phyloP scores from a whole-genome alignment of 2,329 filamentous ascomycete species.

The Ophiognomonia clavigignenti-juglandacearum region DNA sequence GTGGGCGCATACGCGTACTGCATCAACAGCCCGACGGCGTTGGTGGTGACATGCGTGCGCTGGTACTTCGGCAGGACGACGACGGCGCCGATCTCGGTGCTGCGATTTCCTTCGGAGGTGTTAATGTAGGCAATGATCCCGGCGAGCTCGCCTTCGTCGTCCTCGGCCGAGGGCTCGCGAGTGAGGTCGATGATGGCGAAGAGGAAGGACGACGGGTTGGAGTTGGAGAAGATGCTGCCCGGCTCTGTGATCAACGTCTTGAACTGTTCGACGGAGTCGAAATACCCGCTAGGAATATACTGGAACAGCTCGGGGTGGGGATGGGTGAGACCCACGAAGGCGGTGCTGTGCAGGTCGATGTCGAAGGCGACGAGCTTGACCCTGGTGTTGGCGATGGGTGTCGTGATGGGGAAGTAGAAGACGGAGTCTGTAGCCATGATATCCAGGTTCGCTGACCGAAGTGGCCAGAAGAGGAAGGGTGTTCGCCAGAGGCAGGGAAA shows the following conservation, averaged over 20 bases:
- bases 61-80: slow-evolving; percentile 29
- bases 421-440: neutral
- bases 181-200: slow-evolving; percentile 27
- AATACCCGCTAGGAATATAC: slow-evolving; percentile 19
- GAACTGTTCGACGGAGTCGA: slow-evolving; percentile 15
- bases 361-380: slow-evolving; percentile 18
- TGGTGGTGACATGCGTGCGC: slow-evolving; percentile 29
- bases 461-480: no score
- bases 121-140: slow-evolving; percentile 24
- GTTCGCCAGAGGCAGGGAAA: no score
- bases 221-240: neutral
- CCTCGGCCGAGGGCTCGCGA: slow-evolving; percentile 19
- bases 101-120: slow-evolving; percentile 17
- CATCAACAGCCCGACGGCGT: slow-evolving; percentile 29
- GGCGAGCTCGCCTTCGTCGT: slow-evolving; percentile 24
- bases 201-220: slow-evolving; percentile 13
- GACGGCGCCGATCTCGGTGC: slow-evolving; percentile 30
- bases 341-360: slow-evolving; percentile 16
- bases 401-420: slow-evolving; percentile 16
- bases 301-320: slow-evolving; percentile 18
- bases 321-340: slow-evolving; percentile 6
- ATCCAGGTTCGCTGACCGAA: no score
- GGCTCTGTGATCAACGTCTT: slow-evolving; percentile 13
- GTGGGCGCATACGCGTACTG: slow-evolving; percentile 21
- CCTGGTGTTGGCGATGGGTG: slow-evolving; percentile 17